Base-by-base conservation (phyloP, 2,329 filamentous ascomycete genomes). In the Myrmaecium sp. region DNA sequence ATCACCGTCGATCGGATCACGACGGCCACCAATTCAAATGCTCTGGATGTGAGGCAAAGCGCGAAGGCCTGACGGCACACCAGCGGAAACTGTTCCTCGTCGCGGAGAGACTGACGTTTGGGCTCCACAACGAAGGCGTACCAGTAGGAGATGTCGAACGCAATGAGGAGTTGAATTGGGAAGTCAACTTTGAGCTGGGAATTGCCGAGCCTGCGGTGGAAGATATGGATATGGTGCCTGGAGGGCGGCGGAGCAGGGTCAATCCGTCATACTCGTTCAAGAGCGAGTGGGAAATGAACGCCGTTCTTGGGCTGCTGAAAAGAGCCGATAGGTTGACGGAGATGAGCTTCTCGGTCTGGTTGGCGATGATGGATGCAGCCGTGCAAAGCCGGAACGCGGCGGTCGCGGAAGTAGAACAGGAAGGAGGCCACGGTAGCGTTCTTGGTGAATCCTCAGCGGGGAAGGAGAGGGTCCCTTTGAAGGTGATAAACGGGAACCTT, bases 41-140 rank as follows among this genome's bases (percentile, higher is more conserved):
- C 26, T 36, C 41, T 2, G 28, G 30, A 4, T 42, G 40, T 21
- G 19, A 27, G 12, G 17, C 22, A 12, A 26, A 28, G 6, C 22
- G 29, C 21, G 30, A 36, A 6, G 33, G 32, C 15, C 21, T 31
- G 10, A 41, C 38, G 3, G 21, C 36, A 2, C 41, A 47, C 21
- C 30, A 33, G 14, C 43, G 36, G n/a, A 48, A 46, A 21, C 23
- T 44, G 2, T 48, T 47, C 11, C 30, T 47, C 5, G 36, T 43
- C 6, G 41, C 44, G 2, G 39, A 46, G 25, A 35, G 42, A 12
- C 24, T 48, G 17, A 36, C 35, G 4, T 43, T 37, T 36, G 34
- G 29, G 5, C 6, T 12, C 9, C n/a, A n/a, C n/a, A n/a, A n/a
- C n/a, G n/a, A n/a, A n/a, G 9, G 18, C 5, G 32, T 41, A 3